Percentiles rank a stretch among this genome's conserved stretches.
Evolutionary conservation across 2,329 filamentous ascomycete species (phyloP).

Genomic region (Dothideomycetidae sp.): DNA sequence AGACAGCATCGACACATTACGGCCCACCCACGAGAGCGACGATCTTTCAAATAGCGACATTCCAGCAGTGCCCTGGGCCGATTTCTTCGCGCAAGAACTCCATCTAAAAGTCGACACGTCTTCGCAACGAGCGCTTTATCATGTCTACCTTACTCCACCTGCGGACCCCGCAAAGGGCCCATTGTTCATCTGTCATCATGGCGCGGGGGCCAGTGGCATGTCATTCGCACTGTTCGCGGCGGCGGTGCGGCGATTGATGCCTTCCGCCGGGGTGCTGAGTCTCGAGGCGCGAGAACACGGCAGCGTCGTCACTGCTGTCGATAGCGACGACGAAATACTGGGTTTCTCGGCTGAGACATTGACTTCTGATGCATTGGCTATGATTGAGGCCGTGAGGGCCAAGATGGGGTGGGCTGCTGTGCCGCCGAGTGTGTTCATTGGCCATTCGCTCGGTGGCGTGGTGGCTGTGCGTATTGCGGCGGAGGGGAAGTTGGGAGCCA

Average conservation of each 20-base stretch:
- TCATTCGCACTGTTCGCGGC: conserved; percentile 68
- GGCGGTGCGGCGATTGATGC: conserved; percentile 63
- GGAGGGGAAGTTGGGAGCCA: conserved; percentile 45
- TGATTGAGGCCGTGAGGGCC: conserved; percentile 51
- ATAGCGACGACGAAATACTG: conserved; percentile 27
- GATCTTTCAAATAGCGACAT: conserved; percentile 25
- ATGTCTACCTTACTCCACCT: conserved; percentile 80
- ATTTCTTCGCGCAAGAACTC: conserved; percentile 81
- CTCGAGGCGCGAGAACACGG: conserved; percentile 82
- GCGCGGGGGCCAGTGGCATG: conserved; percentile 81
- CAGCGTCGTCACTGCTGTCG: conserved; percentile 30
- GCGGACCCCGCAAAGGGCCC: conserved; percentile 47
- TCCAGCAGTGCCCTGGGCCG: conserved; percentile 66
- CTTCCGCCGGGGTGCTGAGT: conserved; percentile 69
- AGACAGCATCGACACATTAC: conserved; percentile 53
- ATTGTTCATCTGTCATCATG: conserved; percentile 87
- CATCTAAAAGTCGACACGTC: conserved; percentile 44
- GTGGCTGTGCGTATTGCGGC: conserved; percentile 75
- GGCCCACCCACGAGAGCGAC: conserved; percentile 18
- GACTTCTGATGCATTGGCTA: conserved; percentile 54
- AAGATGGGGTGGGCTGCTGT: conserved; percentile 59
- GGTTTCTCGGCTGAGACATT: conserved; percentile 64
- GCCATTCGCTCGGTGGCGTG: conserved; percentile 85
- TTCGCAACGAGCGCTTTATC: conserved; percentile 46
- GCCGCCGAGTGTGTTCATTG: conserved; percentile 68